phyloP scores from a whole-genome alignment of 352 stramenopile genomes.

The Phytophthora pluvialis region DNA sequence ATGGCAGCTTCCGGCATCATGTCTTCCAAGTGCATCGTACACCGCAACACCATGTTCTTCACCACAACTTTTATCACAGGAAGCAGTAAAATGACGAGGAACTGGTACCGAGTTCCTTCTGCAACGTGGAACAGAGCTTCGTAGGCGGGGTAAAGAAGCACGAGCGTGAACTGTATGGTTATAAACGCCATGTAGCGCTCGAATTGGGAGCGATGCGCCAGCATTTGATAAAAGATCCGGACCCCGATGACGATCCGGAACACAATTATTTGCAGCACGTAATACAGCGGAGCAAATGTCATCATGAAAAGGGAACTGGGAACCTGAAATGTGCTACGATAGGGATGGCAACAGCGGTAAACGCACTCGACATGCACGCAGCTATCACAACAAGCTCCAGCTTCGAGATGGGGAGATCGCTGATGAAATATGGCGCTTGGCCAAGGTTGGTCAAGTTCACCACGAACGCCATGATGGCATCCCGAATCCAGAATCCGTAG shows the following conservation, averaged over 20 bases:
- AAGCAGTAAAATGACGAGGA: background rate
- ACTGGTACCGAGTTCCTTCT: constrained; percentile 2
- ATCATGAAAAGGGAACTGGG: constrained; percentile 4
- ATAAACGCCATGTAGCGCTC: constrained; percentile 7
- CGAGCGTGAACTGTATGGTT: constrained; percentile 3
- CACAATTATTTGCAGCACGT: constrained; percentile 5
- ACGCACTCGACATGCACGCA: background rate
- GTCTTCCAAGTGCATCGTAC: constrained; percentile 20
- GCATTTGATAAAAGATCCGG: background rate
- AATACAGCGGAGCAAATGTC: background rate
- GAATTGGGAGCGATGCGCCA: background rate
- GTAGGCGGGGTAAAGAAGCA: constrained; percentile 19
- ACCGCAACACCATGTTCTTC: constrained; percentile 27
- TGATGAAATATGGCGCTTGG: constrained; percentile 4
- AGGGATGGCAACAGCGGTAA: constrained; percentile 6
- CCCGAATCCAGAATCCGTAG: constrained; percentile 10
- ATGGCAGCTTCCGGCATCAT: constrained; percentile 30
- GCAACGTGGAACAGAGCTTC: constrained; percentile 4
- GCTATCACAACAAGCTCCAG: background rate
- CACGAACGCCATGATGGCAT: constrained; percentile 9
- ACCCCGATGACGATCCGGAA: constrained; percentile 1
- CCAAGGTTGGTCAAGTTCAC: constrained; percentile 7
- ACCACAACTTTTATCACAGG: constrained; percentile 14
- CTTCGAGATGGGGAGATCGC: background rate
- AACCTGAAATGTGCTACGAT: constrained; percentile 1